phyloP scores from a whole-genome alignment of 305 asterid genomes.

The Fraxinus albicans region DNA sequence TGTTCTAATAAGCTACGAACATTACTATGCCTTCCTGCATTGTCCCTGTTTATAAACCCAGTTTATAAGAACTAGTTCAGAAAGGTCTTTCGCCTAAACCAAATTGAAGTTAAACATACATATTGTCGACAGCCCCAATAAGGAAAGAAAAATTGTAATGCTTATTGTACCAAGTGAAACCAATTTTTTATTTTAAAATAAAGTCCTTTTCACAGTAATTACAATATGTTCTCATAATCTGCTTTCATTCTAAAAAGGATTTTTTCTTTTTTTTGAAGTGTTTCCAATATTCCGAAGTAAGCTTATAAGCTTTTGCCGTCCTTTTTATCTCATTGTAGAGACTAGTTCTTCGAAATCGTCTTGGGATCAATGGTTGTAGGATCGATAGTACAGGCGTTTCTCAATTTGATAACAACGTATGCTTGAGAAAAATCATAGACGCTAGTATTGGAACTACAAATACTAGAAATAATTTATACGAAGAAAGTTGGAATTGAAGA shows the following conservation, averaged over 20 bases:
- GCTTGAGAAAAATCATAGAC: background rate
- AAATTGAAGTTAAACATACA: background rate
- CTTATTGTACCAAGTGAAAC: background rate
- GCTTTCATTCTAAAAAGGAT: background rate
- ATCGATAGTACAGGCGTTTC: background rate
- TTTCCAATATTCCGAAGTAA: background rate
- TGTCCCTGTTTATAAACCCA: background rate
- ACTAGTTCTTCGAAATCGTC: background rate
- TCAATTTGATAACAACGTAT: no score
- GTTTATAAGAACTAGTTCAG: no score
- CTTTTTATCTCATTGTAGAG: background rate
- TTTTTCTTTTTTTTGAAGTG: background rate
- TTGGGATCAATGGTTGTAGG: background rate
- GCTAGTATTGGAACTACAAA: background rate
- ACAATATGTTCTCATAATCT: background rate
- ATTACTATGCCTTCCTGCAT: background rate
- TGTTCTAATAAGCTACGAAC: no score
- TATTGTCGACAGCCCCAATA: background rate
- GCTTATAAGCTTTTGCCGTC: background rate
- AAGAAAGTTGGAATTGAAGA: background rate
- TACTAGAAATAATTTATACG: no score
- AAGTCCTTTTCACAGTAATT: background rate
- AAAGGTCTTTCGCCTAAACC: background rate
- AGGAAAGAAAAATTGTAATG: background rate
- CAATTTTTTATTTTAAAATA: no score